These are phyloP conservation scores for Sanghuangporus weigelae DNA, from an alignment of 1,284 basidiomycete species.

Conservation along the genomic window DNA sequence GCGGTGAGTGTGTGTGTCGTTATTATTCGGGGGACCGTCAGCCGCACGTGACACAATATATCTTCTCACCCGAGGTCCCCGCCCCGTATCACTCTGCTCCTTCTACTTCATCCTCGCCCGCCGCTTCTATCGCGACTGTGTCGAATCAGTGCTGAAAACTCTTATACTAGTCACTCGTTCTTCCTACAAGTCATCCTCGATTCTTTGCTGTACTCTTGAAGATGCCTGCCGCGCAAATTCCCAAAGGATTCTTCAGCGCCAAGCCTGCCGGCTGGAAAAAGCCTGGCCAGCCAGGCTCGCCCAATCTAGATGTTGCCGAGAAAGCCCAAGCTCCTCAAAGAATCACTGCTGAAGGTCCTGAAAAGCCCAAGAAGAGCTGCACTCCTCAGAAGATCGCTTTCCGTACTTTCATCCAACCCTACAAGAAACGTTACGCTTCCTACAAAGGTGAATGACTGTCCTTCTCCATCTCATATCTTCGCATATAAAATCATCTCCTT, in stretches of 20 bases:
- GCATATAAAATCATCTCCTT: neutral
- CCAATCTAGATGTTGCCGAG: neutral
- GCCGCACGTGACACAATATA: neutral
- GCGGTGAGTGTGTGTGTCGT: no score
- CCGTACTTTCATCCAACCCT: neutral
- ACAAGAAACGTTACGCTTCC: neutral
- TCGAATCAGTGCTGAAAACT: neutral
- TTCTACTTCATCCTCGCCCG: neutral
- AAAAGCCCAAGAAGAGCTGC: conserved; percentile 5
- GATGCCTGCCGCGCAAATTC: neutral
- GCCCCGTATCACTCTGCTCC: neutral
- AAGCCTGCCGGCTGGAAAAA: neutral
- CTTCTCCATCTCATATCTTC: neutral
- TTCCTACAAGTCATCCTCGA: neutral
- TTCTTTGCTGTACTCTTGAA: neutral
- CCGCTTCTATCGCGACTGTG: neutral
- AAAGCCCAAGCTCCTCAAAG: neutral
- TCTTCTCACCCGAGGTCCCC: neutral
- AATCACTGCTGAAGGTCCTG: conserved; percentile 1
- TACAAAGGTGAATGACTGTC: conserved; percentile 1
- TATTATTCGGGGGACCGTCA: neutral
- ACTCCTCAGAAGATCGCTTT: conserved; percentile 3
- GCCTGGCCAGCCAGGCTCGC: neutral
- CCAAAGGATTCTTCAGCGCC: neutral
- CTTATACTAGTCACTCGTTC: neutral